Conservation (phyloP, 2,329 filamentous ascomycete species). For the Penicillium thymicola region DNA sequence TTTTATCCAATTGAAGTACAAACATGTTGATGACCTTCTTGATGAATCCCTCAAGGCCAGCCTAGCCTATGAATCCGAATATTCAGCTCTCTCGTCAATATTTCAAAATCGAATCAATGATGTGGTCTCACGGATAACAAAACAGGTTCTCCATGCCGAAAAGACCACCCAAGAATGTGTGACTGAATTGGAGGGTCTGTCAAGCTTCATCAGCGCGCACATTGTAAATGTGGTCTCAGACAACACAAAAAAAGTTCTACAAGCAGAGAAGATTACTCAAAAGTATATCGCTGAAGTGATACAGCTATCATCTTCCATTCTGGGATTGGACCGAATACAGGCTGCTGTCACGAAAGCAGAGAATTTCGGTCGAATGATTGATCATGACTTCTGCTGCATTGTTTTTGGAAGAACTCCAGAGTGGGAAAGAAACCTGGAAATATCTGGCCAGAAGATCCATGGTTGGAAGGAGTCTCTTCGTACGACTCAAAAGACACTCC, state of each 20-base stretch:
- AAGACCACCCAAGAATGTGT: not conserved
- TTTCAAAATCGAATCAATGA: not conserved
- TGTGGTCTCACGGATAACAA: not conserved
- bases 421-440: not conserved
- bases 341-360: not conserved
- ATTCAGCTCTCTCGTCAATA: not conserved
- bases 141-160: not conserved
- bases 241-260: not conserved
- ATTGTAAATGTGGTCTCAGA: not conserved
- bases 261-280: not conserved
- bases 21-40: not conserved
- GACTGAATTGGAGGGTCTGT: not conserved
- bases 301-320: not conserved
- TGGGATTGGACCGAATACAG: not conserved
- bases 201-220: not conserved
- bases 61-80: not conserved
- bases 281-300: not conserved
- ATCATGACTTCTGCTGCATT: conserved; percentile 5
- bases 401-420: not conserved
- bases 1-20: conserved; percentile 2
- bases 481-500: not conserved
- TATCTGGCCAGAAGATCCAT: not conserved
- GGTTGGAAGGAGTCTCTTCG: not conserved
- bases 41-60: not conserved
- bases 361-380: not conserved